Conservation (phyloP, 768 basidiomycete genomes). For the Pleurotus cornucopiae region DNA sequence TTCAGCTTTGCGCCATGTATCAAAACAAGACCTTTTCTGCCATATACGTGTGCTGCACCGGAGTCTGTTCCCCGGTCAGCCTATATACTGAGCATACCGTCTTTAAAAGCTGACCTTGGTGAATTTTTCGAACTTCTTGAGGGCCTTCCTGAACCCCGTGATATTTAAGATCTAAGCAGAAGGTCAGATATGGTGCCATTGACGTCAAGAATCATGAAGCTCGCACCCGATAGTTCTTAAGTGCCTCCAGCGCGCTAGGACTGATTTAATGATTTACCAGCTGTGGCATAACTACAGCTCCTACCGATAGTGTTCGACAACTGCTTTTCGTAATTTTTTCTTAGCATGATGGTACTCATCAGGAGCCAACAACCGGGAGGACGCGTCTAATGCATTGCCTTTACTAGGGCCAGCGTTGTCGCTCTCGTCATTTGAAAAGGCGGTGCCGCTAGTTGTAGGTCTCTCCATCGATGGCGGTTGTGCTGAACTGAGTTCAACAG, state of each 20-base stretch:
- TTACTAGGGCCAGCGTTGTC: background rate
- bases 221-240: slow-evolving; percentile 79
- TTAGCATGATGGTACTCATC: slow-evolving; percentile 84
- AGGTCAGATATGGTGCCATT: background rate
- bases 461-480: no score
- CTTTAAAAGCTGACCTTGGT: slow-evolving; percentile 44
- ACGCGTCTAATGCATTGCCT: slow-evolving; percentile 4
- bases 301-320: slow-evolving; percentile 79
- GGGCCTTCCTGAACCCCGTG: slow-evolving; percentile 82
- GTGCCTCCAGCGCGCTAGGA: slow-evolving; percentile 66
- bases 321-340: slow-evolving; percentile 78
- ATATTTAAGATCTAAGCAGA: slow-evolving; percentile 69
- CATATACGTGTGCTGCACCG: slow-evolving; percentile 75
- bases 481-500: no score
- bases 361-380: slow-evolving; percentile 44
- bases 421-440: no score
- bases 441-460: no score
- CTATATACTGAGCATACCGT: background rate
- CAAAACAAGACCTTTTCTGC: slow-evolving; percentile 56
- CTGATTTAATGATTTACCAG: background rate
- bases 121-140: slow-evolving; percentile 83
- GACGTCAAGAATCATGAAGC: background rate
- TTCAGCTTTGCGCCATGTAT: background rate
- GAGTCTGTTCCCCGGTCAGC: slow-evolving; percentile 40
- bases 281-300: slow-evolving; percentile 9